Base-by-base conservation (phyloP, 306 rosid genomes). In the Pyrus communis region DNA sequence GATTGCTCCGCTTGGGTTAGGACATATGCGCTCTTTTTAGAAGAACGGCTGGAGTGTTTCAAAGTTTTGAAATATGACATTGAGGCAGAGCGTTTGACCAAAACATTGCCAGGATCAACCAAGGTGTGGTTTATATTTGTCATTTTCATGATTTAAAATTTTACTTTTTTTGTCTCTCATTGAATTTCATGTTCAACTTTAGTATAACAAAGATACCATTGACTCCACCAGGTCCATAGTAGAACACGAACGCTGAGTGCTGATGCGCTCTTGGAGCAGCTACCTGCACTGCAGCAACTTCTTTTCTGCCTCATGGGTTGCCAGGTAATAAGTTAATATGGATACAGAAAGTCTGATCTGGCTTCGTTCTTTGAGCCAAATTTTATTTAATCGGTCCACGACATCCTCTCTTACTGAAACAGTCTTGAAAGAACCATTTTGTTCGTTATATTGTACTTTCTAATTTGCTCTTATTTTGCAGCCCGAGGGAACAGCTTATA, bases 1-100 rank as follows among this genome's bases (percentile, higher is more conserved):
- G 97, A 90, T 68, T 95, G 98, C 78, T 95, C 98, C 58, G 91
- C 96, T 65, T 95, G 97, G 97, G 88, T 90, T 70, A 76, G 98
- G 79, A 87, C 90, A 58, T 95, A 95, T 78, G 97, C 97, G 30
- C 79, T 86, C 61, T 95, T 86, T 84, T 78, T 95, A 69, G 96
- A 92, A 81, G 98, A 95, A 85, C 82, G 96, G 61, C 85, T 94
- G 54, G 97, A 94, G 83, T 90, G 96, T 75, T 92, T 76, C 70
- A 82, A 93, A 80, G 70, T 86, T 82, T 89, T 95, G 82, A 86
- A 77, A 76, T 90, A 90, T 78, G 98, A 95, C 78, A 89, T 92
- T 6, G 97, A 95, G 81, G 69, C 87, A 2, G 98, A 92, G 77
- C 95, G 91, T 68, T 85, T 89, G 74, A 79, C 84, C 49, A 90